These are phyloP conservation scores for Annulohypoxylon nitens DNA, from an alignment of 495 filamentous ascomycete genomes.

Conservation along the genomic window DNA sequence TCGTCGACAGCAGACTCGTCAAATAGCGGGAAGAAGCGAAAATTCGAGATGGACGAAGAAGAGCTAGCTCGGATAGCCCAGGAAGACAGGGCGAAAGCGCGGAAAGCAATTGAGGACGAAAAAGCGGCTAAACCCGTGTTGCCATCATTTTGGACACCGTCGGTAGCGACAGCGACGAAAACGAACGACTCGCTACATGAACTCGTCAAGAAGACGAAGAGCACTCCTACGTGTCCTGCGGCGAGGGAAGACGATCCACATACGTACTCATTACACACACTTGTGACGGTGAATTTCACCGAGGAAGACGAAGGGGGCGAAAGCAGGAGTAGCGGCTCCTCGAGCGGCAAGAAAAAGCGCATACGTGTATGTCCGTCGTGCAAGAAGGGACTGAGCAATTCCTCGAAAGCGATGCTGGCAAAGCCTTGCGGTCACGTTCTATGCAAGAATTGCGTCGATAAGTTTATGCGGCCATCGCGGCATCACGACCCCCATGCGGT, in stretches of 20 bases:
- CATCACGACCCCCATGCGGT: slow-evolving; percentile 75
- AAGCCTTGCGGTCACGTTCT: slow-evolving; percentile 96
- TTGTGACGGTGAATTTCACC: slow-evolving; percentile 84
- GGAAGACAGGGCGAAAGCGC: slow-evolving; percentile 77
- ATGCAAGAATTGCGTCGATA: slow-evolving; percentile 87
- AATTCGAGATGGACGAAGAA: slow-evolving; percentile 86
- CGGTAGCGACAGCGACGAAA: slow-evolving; percentile 76
- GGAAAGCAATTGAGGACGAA: slow-evolving; percentile 76
- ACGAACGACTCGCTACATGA: slow-evolving; percentile 63
- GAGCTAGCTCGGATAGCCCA: slow-evolving; percentile 78
- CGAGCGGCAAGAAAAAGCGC: slow-evolving; percentile 58
- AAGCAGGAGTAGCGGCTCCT: slow-evolving; percentile 42
- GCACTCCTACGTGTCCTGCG: slow-evolving; percentile 83
- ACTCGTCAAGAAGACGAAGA: slow-evolving; percentile 74
- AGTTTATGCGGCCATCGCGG: slow-evolving; percentile 79
- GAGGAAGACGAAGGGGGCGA: slow-evolving; percentile 71
- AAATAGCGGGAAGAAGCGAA: slow-evolving; percentile 67
- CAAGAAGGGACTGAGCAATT: slow-evolving; percentile 85
- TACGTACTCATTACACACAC: slow-evolving; percentile 81
- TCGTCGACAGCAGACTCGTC: slow-evolving; percentile 38
- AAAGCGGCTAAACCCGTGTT: slow-evolving; percentile 81
- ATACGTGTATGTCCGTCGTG: slow-evolving; percentile 87
- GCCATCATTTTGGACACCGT: slow-evolving; percentile 95
- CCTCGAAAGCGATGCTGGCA: slow-evolving; percentile 84
- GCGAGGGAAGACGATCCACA: slow-evolving; percentile 78